phyloP scores from a whole-genome alignment of 768 basidiomycete species.

The Boletus patriciae region DNA sequence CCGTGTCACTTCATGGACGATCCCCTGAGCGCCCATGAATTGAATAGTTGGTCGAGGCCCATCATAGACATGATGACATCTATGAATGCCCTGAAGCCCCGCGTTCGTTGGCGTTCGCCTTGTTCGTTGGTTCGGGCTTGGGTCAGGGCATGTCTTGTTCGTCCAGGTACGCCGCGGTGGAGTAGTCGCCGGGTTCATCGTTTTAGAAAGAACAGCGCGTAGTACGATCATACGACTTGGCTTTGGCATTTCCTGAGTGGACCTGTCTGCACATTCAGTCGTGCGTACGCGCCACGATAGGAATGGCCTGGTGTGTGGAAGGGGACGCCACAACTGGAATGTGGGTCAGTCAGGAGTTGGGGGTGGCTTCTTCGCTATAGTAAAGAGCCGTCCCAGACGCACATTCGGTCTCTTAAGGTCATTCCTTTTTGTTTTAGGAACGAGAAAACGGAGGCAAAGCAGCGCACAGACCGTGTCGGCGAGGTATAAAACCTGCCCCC shows the following conservation, averaged over 20 bases:
- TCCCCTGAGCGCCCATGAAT: neutral
- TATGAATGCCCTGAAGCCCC: neutral
- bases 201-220: neutral
- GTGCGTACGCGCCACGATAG: neutral
- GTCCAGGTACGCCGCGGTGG: conserved; percentile 4
- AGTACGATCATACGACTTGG: neutral
- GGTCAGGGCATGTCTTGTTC: neutral
- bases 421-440: neutral
- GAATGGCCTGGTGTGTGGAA: conserved; percentile 4
- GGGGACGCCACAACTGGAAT: conserved; percentile 8
- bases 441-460: neutral
- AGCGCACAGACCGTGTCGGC: conserved; percentile 7
- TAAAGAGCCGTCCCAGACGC: conserved; percentile 6
- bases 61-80: neutral
- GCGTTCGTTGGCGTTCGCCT: neutral
- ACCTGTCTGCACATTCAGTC: neutral
- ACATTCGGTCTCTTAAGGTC: neutral
- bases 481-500: conserved; percentile 11
- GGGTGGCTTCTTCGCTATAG: conserved; percentile 1
- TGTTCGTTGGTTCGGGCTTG: neutral
- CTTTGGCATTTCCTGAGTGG: conserved; percentile 4
- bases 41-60: neutral
- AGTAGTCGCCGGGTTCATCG: neutral
- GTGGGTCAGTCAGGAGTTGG: neutral
- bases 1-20: neutral